Conservation (phyloP, 75 land plant genomes). For the Chamaecyparis obtusa region DNA sequence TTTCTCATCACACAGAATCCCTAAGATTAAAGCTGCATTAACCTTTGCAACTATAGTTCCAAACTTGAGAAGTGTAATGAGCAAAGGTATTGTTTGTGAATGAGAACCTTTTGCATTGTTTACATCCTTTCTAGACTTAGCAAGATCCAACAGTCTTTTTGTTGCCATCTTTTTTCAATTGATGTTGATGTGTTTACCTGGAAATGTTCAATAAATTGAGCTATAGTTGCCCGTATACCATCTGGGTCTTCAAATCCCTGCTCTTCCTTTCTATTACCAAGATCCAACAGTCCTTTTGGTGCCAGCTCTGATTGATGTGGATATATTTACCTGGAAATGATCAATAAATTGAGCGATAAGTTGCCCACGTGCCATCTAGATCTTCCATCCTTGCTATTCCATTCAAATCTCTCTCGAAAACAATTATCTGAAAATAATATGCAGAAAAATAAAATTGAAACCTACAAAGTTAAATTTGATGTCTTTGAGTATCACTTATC, state of each 20-base stretch:
- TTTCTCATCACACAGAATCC: constrained; percentile 69
- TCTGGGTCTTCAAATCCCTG: not conserved
- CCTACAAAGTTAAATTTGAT: no score
- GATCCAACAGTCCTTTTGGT: constrained; percentile 43
- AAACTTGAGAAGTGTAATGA: constrained; percentile 59
- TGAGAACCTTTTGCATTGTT: no score
- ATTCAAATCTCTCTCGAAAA: constrained; percentile 29
- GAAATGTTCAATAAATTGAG: no score
- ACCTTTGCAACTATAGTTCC: constrained; percentile 70
- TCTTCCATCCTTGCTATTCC: constrained; percentile 30
- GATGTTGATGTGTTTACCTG: no score
- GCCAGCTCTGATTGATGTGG: constrained; percentile 48
- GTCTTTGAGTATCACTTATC: no score
- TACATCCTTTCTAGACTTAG: constrained; percentile 33
- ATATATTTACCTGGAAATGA: constrained; percentile 44
- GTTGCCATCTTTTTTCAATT: no score
- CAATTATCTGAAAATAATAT: not conserved
- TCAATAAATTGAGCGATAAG: constrained; percentile 59
- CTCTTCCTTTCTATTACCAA: no score
- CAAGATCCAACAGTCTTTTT: not conserved
- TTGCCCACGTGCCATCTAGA: constrained; percentile 51
- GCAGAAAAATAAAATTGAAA: not conserved
- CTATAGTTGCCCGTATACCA: no score
- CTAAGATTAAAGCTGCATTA: constrained; percentile 65
- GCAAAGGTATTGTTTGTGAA: no score